Base-by-base conservation (phyloP, 1,139 yeast genomes). In the Yamadazyma kanchanaburiensis region DNA sequence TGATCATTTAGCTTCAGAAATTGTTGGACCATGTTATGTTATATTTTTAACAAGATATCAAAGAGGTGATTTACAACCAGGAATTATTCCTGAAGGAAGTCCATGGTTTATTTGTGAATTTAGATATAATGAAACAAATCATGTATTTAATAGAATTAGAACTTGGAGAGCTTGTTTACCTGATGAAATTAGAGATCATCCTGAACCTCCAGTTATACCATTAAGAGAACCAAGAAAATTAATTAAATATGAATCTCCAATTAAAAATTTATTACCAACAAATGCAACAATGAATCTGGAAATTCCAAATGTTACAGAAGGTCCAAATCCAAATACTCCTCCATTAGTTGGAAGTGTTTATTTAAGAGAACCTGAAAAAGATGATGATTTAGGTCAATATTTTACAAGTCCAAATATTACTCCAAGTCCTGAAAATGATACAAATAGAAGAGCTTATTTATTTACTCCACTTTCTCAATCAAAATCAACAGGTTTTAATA, bases 81-180 rank as follows among this genome's bases (percentile, higher is more conserved):
- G 66, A 7, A 57, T 67, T 15, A 71, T 82, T 25, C 84, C 86
- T 6, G 66, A 62, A 26, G 83, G 79, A 28, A 85, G 94, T 13
- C 91, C 94, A 4, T 75, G 95, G 55, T 91, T 88, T 57, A 83
- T 94, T 44, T 91, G 98, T 63, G 98, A 91, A 58, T 86, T 80
- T 55, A 78, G 98, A 49, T 91, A 89, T 60, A 91, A 91, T 52
- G 97, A 89, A 53, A 73, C 76, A 35, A 94, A 85, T 48, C 87
- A 86, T 53, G 82, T 81, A 16, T 91, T 91, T 66, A 91, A 91
- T 60, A 82, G 94, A 53, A 91, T 91, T 48, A 77, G 97, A 51
- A 91, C 98, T 1, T 91, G 98, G 98, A 91, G 87, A 56, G 97
- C 96, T 4, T 91, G 98, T 64, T 72, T 91, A 43, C 98, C 98